Conservation (phyloP, 257 asterid genomes). For the Primulina eburnea region DNA sequence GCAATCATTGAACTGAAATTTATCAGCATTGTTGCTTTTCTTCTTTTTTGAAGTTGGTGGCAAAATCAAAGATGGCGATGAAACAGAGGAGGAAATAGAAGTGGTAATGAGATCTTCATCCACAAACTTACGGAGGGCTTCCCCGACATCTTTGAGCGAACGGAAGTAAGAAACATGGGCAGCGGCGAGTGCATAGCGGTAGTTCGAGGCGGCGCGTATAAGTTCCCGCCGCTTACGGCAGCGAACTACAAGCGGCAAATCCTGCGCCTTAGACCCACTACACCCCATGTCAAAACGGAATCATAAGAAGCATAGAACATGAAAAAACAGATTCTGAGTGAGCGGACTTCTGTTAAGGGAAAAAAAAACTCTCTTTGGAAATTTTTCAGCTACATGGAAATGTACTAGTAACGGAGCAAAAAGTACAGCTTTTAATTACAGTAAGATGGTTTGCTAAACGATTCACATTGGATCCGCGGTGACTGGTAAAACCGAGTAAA, state of each 20-base stretch:
- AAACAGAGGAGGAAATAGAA: slow-evolving; percentile 47
- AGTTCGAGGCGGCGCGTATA: slow-evolving; percentile 75
- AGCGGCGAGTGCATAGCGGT: slow-evolving; percentile 89
- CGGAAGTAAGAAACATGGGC: slow-evolving; percentile 83
- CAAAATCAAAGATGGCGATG: slow-evolving; percentile 68
- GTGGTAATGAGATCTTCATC: slow-evolving; percentile 73
- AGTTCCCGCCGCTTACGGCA: slow-evolving; percentile 81
- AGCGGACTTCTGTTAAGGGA: slow-evolving; percentile 33
- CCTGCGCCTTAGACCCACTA: slow-evolving; percentile 69
- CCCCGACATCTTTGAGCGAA: slow-evolving; percentile 84
- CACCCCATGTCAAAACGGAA: slow-evolving; percentile 62
- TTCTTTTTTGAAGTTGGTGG: slow-evolving; percentile 48
- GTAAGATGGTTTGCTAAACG: slow-evolving; percentile 2
- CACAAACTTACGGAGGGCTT: slow-evolving; percentile 78
- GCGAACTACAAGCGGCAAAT: slow-evolving; percentile 72
- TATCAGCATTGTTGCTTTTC: slow-evolving; percentile 29
- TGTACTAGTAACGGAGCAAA: slow-evolving; percentile 26
- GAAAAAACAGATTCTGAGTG: not conserved
- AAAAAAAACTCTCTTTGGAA: slow-evolving; percentile 17
- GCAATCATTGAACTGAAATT: slow-evolving; percentile 34
- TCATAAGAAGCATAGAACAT: slow-evolving; percentile 1
- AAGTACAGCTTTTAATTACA: slow-evolving; percentile 21
- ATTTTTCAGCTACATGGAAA: slow-evolving; percentile 27
- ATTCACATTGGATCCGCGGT: not conserved
- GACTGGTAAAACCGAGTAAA: not conserved